Evolutionary conservation across 345 rosid genomes (phyloP), one percentile per base, ranked within the genome.

Genomic region (Brassica incana): DNA sequence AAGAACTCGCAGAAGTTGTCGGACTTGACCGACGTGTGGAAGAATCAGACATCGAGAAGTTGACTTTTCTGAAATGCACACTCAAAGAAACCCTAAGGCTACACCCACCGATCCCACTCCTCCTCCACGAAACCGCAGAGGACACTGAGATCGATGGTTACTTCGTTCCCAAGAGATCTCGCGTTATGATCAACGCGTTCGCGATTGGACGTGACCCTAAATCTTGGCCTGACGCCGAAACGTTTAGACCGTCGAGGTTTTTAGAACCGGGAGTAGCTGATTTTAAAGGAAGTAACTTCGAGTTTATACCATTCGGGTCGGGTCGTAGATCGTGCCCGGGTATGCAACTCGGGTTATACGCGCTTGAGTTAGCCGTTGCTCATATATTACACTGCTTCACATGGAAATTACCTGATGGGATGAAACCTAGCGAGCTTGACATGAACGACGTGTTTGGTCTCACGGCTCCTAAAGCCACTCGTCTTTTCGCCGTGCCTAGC

Each of bases 321-420:
- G 99, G 99, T 72, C 87, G 99, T 71, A 86, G 99, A 79, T 95
- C 99, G 0, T 95, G 99, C 63, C 99, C 97, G 11, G 99, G 99
- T 5, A 95, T 95, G 99, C 92, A 90, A 64, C 98, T 95, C 4
- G 99, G 99, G 69, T 82, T 95, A 20, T 95, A 95, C 8, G 89
- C 90, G 2, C 88, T 92, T 43, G 97, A 95, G 0, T 70, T 86
- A 71, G 91, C 93, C 2, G 97, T 93, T 73, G 98, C 91, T 27
- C 86, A 93, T 80, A 76, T 93, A 36, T 86, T 95, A 16, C 99
- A 95, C 65, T 91, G 90, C 69, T 95, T 95, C 78, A 88, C 87
- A 9, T 95, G 99, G 99, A 92, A 89, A 59, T 78, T 95, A 80
- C 97, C 98, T 0, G 94, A 93, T 43, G 97, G 99, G 27, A 89